Percentiles rank a stretch among this genome's conserved stretches.
Conservation (phyloP, 2,329 filamentous ascomycete genomes). For the Alternaria rosae region DNA sequence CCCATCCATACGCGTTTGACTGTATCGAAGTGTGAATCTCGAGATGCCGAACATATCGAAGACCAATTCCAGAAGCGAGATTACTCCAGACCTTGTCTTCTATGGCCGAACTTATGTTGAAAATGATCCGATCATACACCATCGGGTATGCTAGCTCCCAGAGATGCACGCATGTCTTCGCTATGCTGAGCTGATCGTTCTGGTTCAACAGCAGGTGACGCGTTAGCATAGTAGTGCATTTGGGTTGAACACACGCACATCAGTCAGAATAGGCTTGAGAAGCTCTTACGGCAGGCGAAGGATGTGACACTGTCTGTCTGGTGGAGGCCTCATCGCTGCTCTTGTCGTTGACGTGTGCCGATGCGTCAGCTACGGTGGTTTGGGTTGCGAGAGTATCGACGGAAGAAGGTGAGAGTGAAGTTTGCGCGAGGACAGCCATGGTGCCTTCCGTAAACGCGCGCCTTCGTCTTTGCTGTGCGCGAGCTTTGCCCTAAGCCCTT, state of each 20-base stretch:
- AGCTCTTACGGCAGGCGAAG: constrained; percentile 7
- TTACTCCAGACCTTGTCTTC: not conserved
- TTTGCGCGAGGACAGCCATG: not conserved
- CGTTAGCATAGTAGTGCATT: not conserved
- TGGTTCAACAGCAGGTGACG: not conserved
- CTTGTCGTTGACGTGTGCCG: not conserved
- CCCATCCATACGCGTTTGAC: not conserved
- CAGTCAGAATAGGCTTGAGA: not conserved
- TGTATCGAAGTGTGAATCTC: not conserved
- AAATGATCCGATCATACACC: not conserved
- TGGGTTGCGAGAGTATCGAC: not conserved
- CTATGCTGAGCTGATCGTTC: not conserved
- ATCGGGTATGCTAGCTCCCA: constrained; percentile 4
- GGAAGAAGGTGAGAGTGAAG: not conserved
- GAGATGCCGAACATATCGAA: constrained; percentile 1
- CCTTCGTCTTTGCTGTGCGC: not conserved
- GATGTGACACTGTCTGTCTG: constrained; percentile 1
- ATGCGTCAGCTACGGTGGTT: not conserved
- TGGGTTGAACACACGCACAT: constrained; percentile 1
- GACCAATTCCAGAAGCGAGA: not conserved
- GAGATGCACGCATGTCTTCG: constrained; percentile 2
- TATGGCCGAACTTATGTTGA: not conserved
- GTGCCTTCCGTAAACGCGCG: constrained; percentile 7
- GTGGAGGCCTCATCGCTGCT: not conserved
- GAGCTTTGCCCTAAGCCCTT: not conserved